A percentile compares a stretch with the other conserved stretches of the same genome.
These are phyloP conservation scores for Fusarium protoensiforme DNA, from an alignment of 2,329 filamentous ascomycete genomes.

Conservation along the genomic window DNA sequence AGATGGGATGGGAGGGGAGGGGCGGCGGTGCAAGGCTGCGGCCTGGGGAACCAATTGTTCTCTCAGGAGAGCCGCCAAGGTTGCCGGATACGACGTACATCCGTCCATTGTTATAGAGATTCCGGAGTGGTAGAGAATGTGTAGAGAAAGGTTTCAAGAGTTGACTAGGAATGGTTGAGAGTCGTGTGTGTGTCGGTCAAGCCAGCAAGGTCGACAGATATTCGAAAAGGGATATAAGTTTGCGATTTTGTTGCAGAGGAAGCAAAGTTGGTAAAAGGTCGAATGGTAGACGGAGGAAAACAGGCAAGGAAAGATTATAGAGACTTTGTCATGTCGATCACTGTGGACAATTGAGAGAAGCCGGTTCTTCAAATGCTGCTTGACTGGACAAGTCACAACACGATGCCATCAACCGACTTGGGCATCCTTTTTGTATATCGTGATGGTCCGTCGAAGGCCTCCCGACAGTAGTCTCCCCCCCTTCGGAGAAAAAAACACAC, in stretches of 20 bases:
- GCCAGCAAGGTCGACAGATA: background rate
- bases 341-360: slow-evolving; percentile 39
- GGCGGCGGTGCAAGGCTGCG: background rate
- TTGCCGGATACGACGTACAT: slow-evolving; percentile 35
- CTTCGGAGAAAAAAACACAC: slow-evolving; percentile 22
- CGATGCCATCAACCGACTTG: slow-evolving; percentile 24
- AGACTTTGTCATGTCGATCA: slow-evolving; percentile 36
- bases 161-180: slow-evolving; percentile 5
- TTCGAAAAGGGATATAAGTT: background rate
- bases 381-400: slow-evolving; percentile 23
- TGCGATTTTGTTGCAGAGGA: slow-evolving; percentile 14
- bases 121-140: slow-evolving; percentile 9
- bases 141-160: slow-evolving; percentile 1
- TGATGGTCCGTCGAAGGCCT: slow-evolving; percentile 41
- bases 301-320: slow-evolving; percentile 29
- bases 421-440: slow-evolving; percentile 47
- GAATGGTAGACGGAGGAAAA: slow-evolving; percentile 10
- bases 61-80: slow-evolving; percentile 9
- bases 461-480: slow-evolving; percentile 21
- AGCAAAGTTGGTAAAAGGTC: slow-evolving; percentile 11
- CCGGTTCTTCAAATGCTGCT: slow-evolving; percentile 40
- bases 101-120: slow-evolving; percentile 36
- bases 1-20: background rate
- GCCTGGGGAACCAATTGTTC: slow-evolving; percentile 8
- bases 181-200: background rate